Evolutionary conservation across 148 eudicot genomes (phyloP), one percentile per base, ranked within the genome.

Genomic region (Rhododendron vialii): DNA sequence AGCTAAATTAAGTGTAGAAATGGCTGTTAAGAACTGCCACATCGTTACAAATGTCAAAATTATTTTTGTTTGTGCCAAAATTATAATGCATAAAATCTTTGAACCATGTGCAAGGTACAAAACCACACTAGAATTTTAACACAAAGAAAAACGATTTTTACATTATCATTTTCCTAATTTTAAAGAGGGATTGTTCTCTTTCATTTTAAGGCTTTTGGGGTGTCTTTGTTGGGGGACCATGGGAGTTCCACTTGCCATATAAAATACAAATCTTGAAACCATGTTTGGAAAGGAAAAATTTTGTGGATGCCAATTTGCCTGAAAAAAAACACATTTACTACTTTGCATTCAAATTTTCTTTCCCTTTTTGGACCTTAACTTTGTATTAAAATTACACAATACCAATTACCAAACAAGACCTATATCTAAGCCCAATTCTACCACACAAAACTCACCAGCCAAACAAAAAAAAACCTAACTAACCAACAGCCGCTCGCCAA

Each of bases 401-500:
- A 30, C 83, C 83, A 81, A 36, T 26, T 55, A 30, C 83, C 83
- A 81, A 81, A 81, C 73, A 57, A 36, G 22, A 75, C 78, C 45
- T 33, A 47, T 1, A 18, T 14, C 1, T 28, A 22, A 24, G 1
- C 12, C 28, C 47, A 17, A 76, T 2, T 28, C 74, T 35, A 36
- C 50, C 82, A 79, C 59, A 22, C 53, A 17, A 57, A 43, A 17
- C 47, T 75, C 36, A 41, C 50, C 80, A 41, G 8, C 24, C 26
- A 17, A 2, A 55, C 1, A 55, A 11, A 17, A 55, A 55, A 14
- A 5, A 15, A 11, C 41, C 73, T 82, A 82, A 28, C 82, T 77
- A 26, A 86, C 88, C 86, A 88, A 61, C 57, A 88, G 50, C 7
- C 51, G 88, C 55, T 83, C 83, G 53, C 87, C 85, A 86, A 48